Conservation (phyloP, 768 basidiomycete genomes). For the Solioccasus polychromus region DNA sequence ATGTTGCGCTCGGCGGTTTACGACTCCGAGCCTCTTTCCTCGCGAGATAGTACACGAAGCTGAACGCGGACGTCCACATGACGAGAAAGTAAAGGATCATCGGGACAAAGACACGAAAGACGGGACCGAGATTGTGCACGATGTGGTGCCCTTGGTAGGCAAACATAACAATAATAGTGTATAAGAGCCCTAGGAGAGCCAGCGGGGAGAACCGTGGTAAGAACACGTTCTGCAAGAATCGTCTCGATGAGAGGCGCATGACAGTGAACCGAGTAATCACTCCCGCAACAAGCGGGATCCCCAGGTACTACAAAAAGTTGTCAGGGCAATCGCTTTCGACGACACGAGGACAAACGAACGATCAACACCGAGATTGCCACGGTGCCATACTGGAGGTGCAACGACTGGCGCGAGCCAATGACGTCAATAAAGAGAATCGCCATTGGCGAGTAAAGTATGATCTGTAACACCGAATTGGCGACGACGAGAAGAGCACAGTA, state of each 20-base stretch:
- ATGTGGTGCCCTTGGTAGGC: conserved; percentile 70
- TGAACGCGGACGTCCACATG: conserved; percentile 70
- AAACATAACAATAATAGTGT: conserved; percentile 77
- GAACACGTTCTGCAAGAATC: conserved; percentile 56
- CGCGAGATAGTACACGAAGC: conserved; percentile 48
- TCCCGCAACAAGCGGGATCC: conserved; percentile 75
- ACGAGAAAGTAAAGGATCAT: conserved; percentile 74
- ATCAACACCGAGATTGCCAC: conserved; percentile 70
- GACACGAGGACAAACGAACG: conserved; percentile 40
- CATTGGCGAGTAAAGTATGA: conserved; percentile 65
- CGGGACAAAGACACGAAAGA: conserved; percentile 80
- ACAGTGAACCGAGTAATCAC: conserved; percentile 62
- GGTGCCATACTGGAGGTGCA: conserved; percentile 51
- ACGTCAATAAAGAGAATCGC: conserved; percentile 72
- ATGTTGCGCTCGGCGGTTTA: conserved; percentile 9
- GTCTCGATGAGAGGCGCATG: conserved; percentile 42
- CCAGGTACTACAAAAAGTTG: conserved; percentile 56
- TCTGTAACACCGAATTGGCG: conserved; percentile 77
- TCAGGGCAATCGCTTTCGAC: neutral
- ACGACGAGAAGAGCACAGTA: conserved; percentile 81
- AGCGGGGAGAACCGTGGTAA: conserved; percentile 67
- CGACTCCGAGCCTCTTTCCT: conserved; percentile 27
- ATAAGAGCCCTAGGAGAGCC: conserved; percentile 72
- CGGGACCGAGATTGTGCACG: conserved; percentile 67
- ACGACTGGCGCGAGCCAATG: conserved; percentile 46